phyloP scores from a whole-genome alignment of 805 yeast species.

The Yamadazyma ubonensis region DNA sequence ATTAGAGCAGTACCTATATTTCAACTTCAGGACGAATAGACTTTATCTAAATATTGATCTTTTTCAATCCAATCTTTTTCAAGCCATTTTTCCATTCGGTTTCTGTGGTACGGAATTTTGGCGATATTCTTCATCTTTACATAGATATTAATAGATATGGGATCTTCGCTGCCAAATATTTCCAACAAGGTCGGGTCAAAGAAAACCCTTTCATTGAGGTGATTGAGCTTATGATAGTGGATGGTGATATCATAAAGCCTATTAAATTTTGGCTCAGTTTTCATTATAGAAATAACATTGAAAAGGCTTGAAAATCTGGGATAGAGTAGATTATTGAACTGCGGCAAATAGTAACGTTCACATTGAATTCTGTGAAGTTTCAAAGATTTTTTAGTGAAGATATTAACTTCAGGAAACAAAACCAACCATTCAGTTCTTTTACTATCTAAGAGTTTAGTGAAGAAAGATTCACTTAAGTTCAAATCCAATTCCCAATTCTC shows the following conservation, averaged over 20 bases:
- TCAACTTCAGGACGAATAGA: slow-evolving; percentile 30
- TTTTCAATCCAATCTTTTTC: slow-evolving; percentile 73
- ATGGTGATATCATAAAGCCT: slow-evolving; percentile 58
- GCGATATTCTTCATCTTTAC: slow-evolving; percentile 46
- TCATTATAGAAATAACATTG: slow-evolving; percentile 46
- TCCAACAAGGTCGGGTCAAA: slow-evolving; percentile 32
- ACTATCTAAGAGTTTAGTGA: slow-evolving; percentile 34
- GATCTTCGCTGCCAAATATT: slow-evolving; percentile 26
- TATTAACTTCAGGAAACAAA: slow-evolving; percentile 83
- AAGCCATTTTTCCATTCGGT: slow-evolving; percentile 69
- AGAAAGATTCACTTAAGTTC: slow-evolving; percentile 32
- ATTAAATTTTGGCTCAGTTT: slow-evolving; percentile 35
- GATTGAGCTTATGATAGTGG: slow-evolving; percentile 28
- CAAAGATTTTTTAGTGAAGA: slow-evolving; percentile 51
- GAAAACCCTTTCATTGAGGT: slow-evolving; percentile 3
- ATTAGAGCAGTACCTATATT: slow-evolving; percentile 53
- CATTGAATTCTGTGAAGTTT: slow-evolving; percentile 54
- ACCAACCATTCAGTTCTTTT: slow-evolving; percentile 60
- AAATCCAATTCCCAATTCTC: slow-evolving; percentile 67
- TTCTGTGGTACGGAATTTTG: slow-evolving; percentile 52
- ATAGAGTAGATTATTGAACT: slow-evolving; percentile 60
- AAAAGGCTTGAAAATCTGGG: slow-evolving; percentile 69
- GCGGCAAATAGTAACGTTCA: slow-evolving; percentile 59
- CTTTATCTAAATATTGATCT: slow-evolving; percentile 35
- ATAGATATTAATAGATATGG: slow-evolving; percentile 45